phyloP scores from a whole-genome alignment of 1,284 basidiomycete species.

The Meira miltonrushii region DNA sequence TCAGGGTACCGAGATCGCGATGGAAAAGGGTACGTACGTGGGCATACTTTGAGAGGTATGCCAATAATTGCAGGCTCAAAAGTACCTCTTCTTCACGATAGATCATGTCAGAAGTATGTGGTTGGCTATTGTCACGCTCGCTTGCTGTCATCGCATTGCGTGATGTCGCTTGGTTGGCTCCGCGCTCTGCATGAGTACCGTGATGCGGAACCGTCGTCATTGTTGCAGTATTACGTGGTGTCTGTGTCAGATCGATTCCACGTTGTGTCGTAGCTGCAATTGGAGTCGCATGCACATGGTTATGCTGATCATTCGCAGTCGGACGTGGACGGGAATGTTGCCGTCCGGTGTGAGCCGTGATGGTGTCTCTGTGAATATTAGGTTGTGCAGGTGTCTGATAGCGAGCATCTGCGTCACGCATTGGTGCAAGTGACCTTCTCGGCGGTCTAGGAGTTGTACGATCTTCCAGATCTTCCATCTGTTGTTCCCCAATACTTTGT shows the following conservation, averaged over 20 bases:
- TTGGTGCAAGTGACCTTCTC: constrained; percentile 27
- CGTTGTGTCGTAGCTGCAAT: too few species aligned
- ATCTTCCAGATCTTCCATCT: constrained; percentile 24
- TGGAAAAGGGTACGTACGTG: constrained; percentile 97
- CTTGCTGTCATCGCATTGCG: too few species aligned
- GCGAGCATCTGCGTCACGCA: constrained; percentile 19
- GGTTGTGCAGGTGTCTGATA: background rate
- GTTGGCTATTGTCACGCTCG: background rate
- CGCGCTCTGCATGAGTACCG: background rate
- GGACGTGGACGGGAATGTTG: too few species aligned
- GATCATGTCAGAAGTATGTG: constrained; percentile 24
- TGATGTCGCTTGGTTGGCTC: too few species aligned
- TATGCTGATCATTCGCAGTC: too few species aligned
- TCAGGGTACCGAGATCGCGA: constrained; percentile 37
- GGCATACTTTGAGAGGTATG: constrained; percentile 95
- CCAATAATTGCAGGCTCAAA: constrained; percentile 81
- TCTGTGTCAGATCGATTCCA: background rate
- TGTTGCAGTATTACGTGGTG: constrained; percentile 1
- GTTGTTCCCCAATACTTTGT: background rate
- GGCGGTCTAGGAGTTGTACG: constrained; percentile 33
- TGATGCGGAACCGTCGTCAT: background rate
- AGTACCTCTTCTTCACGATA: constrained; percentile 94
- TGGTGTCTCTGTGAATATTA: too few species aligned
- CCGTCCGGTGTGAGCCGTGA: too few species aligned
- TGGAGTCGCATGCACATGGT: too few species aligned